Evolutionary conservation across 78 protist species (phyloP).

Genomic region (Speleostelium caveatum): DNA sequence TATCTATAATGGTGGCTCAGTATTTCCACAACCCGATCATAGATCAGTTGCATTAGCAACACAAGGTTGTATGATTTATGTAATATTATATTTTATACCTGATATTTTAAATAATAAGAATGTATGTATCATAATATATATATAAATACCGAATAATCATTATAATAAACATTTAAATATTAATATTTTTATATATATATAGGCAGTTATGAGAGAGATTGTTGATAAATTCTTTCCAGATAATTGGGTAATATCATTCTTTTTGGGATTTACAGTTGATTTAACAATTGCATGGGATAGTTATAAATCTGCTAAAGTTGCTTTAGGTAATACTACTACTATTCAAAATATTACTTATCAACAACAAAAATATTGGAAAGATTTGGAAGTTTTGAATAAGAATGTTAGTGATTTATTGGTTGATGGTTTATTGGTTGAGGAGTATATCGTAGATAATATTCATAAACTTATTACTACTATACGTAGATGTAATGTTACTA

Average conservation of each 20-base stretch:
- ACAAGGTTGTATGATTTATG: constrained; percentile 96
- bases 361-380: constrained; percentile 66
- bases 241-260: constrained; percentile 97
- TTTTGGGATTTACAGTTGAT: constrained; percentile 97
- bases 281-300: constrained; percentile 93
- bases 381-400: constrained; percentile 32
- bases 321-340: constrained; percentile 90
- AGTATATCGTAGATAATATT: constrained; percentile 89
- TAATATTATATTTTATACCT: constrained; percentile 96
- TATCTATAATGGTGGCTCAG: constrained; percentile 89
- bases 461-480: constrained; percentile 72
- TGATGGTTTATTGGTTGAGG: constrained; percentile 91
- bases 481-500: constrained; percentile 94
- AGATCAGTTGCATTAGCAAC: constrained; percentile 96
- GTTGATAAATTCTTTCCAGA: constrained; percentile 98
- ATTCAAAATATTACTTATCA: constrained; percentile 17
- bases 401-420: constrained; percentile 28
- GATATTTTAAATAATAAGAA: constrained; percentile 82
- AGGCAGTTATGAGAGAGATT: constrained; percentile 97
- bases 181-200: not conserved
- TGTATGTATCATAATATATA: constrained; percentile 8
- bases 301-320: constrained; percentile 95
- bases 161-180: not conserved
- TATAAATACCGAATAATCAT: not conserved
- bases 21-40: constrained; percentile 98